Evolutionary conservation across 1,139 yeast species (phyloP), one percentile per base, ranked within the genome.

Genomic region (Yarrowia galli): DNA sequence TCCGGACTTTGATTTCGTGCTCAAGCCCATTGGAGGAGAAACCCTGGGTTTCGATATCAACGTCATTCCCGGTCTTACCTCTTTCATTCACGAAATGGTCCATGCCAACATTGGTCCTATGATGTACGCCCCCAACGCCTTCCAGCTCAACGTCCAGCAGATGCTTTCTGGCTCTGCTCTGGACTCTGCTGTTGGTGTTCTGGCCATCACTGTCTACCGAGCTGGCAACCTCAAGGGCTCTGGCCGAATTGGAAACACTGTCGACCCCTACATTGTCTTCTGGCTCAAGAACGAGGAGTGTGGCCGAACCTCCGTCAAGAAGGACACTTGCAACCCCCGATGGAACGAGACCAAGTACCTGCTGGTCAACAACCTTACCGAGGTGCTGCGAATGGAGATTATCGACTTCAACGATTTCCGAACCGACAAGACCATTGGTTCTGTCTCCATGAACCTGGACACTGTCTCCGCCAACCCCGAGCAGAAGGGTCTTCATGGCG

Each of bases 71-170:
- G 99, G 99, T 56, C 80, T 95, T 68, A 86, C 85, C 73, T 87
- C 92, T 60, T 85, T 92, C 74, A 88, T 93, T 73, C 89, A 89
- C 76, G 92, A 89, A 73, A 88, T 92, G 92, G 86, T 92, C 43
- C 87, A 85, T 74, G 90, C 92, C 75, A 92, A 89, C 77, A 87
- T 87, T 67, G 98, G 98, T 16, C 95, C 98, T 25, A 85, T 95
- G 82, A 76, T 95, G 67, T 89, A 91, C 75, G 83, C 90, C 63
- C 99, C 99, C 35, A 87, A 95, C 73, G 91, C 97, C 3, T 91
- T 92, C 82, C 97, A 95, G 80, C 82, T 95, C 76, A 95, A 95
- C 75, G 85, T 95, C 65, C 97, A 96, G 76, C 98, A 92, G 79
- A 82, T 95, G 76, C 80, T 95, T 74, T 89, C 97, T 32, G 97